Evolutionary conservation across 2,329 filamentous ascomycete genomes (phyloP).

Genomic region (Myriosclerotinia curreyana): DNA sequence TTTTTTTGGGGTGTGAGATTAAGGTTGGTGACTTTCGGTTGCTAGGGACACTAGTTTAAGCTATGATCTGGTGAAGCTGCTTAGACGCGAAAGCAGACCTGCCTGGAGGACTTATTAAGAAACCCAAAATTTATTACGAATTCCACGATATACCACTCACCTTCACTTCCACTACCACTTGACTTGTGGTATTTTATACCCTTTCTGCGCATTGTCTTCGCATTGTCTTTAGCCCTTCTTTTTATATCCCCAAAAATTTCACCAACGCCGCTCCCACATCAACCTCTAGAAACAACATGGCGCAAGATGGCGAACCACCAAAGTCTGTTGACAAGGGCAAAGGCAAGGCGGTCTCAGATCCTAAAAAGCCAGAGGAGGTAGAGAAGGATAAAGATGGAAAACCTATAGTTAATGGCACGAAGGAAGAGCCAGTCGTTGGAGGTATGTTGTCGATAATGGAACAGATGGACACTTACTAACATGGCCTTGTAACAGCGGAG

Average conservation of each 20-base stretch:
- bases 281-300: constrained; percentile 60
- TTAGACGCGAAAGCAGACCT: constrained; percentile 25
- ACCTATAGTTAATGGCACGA: constrained; percentile 67
- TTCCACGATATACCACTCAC: constrained; percentile 34
- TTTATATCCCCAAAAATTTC: constrained; percentile 7
- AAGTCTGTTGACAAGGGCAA: constrained; percentile 92
- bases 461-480: constrained; percentile 40
- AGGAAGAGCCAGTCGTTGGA: constrained; percentile 58
- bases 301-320: constrained; percentile 85
- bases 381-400: constrained; percentile 70
- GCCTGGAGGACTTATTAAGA: constrained; percentile 26
- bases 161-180: constrained; percentile 19
- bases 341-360: constrained; percentile 72
- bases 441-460: constrained; percentile 37
- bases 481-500: constrained; percentile 53
- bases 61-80: constrained; percentile 24
- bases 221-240: constrained; percentile 19
- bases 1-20: constrained; percentile 15
- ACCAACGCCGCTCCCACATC: constrained; percentile 19
- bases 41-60: constrained; percentile 18
- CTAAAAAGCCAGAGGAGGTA: constrained; percentile 57
- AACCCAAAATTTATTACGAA: constrained; percentile 31
- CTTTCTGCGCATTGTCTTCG: constrained; percentile 17
- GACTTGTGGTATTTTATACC: constrained; percentile 13
- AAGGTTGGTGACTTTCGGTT: constrained; percentile 17